Evolutionary conservation across 805 yeast genomes (phyloP).

Genomic region (Nakazawaea anatomiae): DNA sequence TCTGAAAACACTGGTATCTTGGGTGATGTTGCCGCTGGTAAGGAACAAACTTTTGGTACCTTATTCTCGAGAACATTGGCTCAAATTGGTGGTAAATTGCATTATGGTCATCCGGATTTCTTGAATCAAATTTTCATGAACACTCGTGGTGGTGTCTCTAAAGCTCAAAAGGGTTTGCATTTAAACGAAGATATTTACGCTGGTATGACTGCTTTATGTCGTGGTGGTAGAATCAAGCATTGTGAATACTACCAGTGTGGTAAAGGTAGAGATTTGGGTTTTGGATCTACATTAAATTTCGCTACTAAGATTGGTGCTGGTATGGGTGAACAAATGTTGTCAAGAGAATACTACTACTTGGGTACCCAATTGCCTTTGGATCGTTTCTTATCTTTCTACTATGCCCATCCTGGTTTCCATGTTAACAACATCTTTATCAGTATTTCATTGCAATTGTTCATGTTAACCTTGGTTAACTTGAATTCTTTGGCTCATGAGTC

Average conservation of each 20-base stretch:
- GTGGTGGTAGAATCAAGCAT: conserved; percentile 87
- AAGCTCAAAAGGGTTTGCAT: conserved; percentile 82
- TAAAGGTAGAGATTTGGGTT: conserved; percentile 85
- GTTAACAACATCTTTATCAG: conserved; percentile 75
- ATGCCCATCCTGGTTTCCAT: conserved; percentile 86
- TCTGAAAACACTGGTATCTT: conserved; percentile 80
- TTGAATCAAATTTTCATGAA: conserved; percentile 70
- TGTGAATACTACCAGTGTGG: conserved; percentile 89
- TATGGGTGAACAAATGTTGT: conserved; percentile 87
- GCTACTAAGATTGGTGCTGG: conserved; percentile 89
- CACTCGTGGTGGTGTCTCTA: conserved; percentile 84
- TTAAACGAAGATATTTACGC: conserved; percentile 86
- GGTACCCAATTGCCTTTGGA: conserved; percentile 79
- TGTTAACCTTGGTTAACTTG: conserved; percentile 64
- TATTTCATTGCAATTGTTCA: conserved; percentile 65
- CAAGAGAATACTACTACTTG: conserved; percentile 76
- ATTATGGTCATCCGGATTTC: conserved; percentile 88
- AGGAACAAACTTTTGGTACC: conserved; percentile 86
- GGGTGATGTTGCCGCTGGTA: conserved; percentile 89
- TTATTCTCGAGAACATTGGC: conserved; percentile 78
- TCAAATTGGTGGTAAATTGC: conserved; percentile 80
- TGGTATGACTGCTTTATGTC: conserved; percentile 75
- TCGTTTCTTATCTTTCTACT: conserved; percentile 76
- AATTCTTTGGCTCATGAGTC: conserved; percentile 71
- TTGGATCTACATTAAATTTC: conserved; percentile 79